Conservation (phyloP, 2,329 filamentous ascomycete species). For the Thermochaetoides dissita region DNA sequence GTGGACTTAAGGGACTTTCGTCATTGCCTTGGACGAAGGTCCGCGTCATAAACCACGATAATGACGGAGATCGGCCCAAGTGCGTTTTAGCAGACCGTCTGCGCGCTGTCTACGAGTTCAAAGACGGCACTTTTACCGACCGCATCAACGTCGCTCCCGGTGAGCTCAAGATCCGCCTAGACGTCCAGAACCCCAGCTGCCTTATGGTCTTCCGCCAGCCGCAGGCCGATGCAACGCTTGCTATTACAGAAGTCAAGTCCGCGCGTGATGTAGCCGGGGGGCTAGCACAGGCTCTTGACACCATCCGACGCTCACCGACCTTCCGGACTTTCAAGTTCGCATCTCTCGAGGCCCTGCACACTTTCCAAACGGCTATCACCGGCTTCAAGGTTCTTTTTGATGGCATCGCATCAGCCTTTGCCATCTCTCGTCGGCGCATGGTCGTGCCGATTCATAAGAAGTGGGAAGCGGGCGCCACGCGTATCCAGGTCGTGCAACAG, state of each 20-base stretch:
- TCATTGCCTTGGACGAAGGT: conserved; percentile 51
- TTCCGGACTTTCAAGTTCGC: conserved; percentile 59
- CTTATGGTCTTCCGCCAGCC: conserved; percentile 56
- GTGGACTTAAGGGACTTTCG: conserved; percentile 35
- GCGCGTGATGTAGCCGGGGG: conserved; percentile 47
- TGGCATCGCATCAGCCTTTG: conserved; percentile 57
- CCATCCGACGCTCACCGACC: conserved; percentile 43
- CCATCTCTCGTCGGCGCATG: conserved; percentile 73
- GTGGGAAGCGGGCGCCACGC: conserved; percentile 70
- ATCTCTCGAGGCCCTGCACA: conserved; percentile 55
- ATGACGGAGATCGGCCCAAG: conserved; percentile 45
- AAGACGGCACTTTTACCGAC: conserved; percentile 67
- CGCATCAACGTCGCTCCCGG: conserved; percentile 67
- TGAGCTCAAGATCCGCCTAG: conserved; percentile 54
- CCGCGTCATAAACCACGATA: conserved; percentile 59
- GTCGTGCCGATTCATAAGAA: conserved; percentile 90
- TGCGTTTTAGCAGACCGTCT: conserved; percentile 64
- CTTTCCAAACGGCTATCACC: conserved; percentile 66
- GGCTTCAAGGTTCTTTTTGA: conserved; percentile 67
- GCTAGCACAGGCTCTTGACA: conserved; percentile 49
- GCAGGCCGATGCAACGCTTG: conserved; percentile 65
- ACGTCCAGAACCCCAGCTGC: conserved; percentile 45
- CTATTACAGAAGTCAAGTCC: conserved; percentile 54
- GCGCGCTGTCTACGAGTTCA: conserved; percentile 60
- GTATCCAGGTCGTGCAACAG: conserved; percentile 66